phyloP scores from a whole-genome alignment of 2,329 filamentous ascomycete species.

The Xylariaceae sp. region DNA sequence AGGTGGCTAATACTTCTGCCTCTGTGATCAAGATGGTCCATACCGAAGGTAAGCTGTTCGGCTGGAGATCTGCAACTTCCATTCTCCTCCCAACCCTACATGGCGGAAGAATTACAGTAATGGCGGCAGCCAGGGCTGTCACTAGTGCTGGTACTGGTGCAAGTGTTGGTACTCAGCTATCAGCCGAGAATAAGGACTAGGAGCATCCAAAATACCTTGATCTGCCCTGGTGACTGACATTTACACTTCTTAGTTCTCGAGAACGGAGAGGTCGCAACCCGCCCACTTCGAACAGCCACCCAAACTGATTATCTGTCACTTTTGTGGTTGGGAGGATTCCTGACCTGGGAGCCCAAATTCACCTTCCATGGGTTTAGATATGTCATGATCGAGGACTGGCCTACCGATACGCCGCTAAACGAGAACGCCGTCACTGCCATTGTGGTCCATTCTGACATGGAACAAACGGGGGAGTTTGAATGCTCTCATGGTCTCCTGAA shows the following conservation, averaged over 20 bases:
- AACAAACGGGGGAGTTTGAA: slow-evolving; percentile 39
- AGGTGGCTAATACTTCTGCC: slow-evolving; percentile 26
- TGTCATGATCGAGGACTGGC: slow-evolving; percentile 36
- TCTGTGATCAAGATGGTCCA: slow-evolving; percentile 39
- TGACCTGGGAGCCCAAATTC: slow-evolving; percentile 40
- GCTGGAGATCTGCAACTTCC: slow-evolving; percentile 11
- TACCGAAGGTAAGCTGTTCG: slow-evolving; percentile 34
- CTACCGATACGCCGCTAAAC: slow-evolving; percentile 18
- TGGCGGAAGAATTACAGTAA: slow-evolving; percentile 29
- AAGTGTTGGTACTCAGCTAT: no score
- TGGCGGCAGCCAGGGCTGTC: no score
- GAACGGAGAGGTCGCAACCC: slow-evolving; percentile 31
- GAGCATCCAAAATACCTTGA: slow-evolving; percentile 40
- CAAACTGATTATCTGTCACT: slow-evolving; percentile 17
- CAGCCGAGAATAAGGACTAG: no score
- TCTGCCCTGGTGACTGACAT: slow-evolving; percentile 15
- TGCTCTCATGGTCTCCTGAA: slow-evolving; percentile 46
- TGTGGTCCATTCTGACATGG: slow-evolving; percentile 46
- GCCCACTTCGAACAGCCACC: slow-evolving; percentile 16
- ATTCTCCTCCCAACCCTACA: slow-evolving; percentile 42
- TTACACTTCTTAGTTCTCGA: slow-evolving; percentile 33
- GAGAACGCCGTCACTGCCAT: slow-evolving; percentile 23
- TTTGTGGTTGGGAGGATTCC: slow-evolving; percentile 40
- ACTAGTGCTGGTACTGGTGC: no score
- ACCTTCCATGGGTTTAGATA: slow-evolving; percentile 47